These are phyloP conservation scores for Strobilomyces confusus DNA, from an alignment of 768 basidiomycete genomes.

Conservation along the genomic window DNA sequence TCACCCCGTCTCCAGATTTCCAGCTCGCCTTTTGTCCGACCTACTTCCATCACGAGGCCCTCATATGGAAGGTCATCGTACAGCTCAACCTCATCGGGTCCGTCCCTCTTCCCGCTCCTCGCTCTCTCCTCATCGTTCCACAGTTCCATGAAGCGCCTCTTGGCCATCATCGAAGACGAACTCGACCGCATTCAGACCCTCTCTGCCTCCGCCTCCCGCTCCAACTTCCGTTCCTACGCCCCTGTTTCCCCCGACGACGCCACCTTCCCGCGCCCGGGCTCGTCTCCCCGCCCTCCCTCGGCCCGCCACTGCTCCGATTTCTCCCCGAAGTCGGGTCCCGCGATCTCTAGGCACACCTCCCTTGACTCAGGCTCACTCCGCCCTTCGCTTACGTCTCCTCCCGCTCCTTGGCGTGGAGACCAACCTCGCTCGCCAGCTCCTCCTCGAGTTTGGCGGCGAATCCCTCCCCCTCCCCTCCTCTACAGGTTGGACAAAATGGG, in stretches of 20 bases:
- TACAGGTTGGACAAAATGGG: slow-evolving; percentile 26
- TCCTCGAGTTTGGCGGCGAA: slow-evolving; percentile 35
- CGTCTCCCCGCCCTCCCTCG: background rate
- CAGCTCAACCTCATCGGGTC: slow-evolving; percentile 69
- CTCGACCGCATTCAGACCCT: slow-evolving; percentile 26
- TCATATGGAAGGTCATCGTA: slow-evolving; percentile 60
- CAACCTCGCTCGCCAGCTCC: slow-evolving; percentile 47
- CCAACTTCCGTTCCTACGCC: background rate
- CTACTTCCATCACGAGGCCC: slow-evolving; percentile 53
- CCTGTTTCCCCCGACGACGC: background rate
- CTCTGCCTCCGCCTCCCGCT: background rate
- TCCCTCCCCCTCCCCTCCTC: slow-evolving; percentile 25
- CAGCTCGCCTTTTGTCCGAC: slow-evolving; percentile 61
- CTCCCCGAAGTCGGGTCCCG: background rate
- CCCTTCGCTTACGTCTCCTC: slow-evolving; percentile 38
- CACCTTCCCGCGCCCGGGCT: background rate
- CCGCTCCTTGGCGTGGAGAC: slow-evolving; percentile 56
- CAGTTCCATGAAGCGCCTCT: slow-evolving; percentile 56
- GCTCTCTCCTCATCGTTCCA: background rate
- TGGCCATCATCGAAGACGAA: slow-evolving; percentile 48
- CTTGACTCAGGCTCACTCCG: slow-evolving; percentile 18
- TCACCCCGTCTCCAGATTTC: slow-evolving; percentile 46
- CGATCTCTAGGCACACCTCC: background rate
- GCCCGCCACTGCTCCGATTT: background rate
- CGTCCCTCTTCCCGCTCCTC: slow-evolving; percentile 1